A percentile compares a stretch with the other conserved stretches of the same genome.
Evolutionary conservation across 345 rosid genomes (phyloP).

Genomic region (Geranium rotundifolium): DNA sequence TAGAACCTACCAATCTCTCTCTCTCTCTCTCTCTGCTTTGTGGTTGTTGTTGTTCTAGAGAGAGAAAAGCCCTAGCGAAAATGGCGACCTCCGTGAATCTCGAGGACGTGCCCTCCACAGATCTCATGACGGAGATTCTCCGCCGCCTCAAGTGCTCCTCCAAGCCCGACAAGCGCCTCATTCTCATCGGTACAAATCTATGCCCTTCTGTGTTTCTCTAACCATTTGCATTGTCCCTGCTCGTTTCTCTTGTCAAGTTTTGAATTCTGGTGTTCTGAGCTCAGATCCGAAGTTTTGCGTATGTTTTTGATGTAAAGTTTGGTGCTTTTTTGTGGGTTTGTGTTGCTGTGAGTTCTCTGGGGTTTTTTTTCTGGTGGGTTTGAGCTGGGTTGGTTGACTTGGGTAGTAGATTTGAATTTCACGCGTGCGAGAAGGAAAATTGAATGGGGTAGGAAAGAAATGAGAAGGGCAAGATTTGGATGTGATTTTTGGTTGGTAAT

Average conservation of each 20-base stretch:
- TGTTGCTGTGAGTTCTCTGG: background rate
- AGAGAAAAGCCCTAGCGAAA: constrained; percentile 31
- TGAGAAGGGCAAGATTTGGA: no score
- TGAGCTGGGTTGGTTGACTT: background rate
- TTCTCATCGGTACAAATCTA: constrained; percentile 53
- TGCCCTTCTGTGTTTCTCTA: no score
- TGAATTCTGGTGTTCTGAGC: background rate
- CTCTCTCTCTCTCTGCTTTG: no score
- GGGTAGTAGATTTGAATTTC: background rate
- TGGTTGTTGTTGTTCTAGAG: background rate
- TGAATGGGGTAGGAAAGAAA: no score
- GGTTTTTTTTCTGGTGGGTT: background rate
- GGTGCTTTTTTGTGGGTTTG: background rate
- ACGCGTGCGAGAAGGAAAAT: no score
- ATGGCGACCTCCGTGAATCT: constrained; percentile 29
- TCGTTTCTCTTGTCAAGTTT: background rate
- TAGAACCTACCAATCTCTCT: constrained; percentile 1
- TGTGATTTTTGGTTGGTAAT: no score
- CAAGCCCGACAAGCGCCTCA: constrained; percentile 87
- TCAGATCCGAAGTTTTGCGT: background rate
- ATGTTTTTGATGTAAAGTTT: background rate
- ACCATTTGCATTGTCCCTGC: background rate
- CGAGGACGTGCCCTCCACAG: constrained; percentile 72
- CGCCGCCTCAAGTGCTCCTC: constrained; percentile 88
- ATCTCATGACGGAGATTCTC: constrained; percentile 87